Evolutionary conservation across 2,329 filamentous ascomycete genomes (phyloP).

Genomic region (Nannizzia gypsea): DNA sequence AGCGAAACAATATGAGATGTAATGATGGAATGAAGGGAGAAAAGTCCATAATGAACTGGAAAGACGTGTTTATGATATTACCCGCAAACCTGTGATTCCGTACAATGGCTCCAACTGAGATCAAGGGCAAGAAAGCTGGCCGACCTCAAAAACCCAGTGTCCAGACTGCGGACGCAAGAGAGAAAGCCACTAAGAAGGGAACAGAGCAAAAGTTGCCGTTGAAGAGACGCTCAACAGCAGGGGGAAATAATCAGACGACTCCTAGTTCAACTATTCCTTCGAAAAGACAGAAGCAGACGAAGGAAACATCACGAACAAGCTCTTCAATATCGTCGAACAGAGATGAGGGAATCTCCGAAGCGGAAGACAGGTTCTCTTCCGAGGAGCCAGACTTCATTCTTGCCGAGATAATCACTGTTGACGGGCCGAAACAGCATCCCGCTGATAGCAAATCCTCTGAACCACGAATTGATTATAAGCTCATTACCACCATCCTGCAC

Average conservation of each 20-base stretch:
- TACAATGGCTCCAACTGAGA: not conserved
- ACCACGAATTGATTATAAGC: conserved; percentile 51
- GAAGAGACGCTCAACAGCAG: not conserved
- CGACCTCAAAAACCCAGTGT: not conserved
- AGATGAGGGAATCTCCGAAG: conserved; percentile 1
- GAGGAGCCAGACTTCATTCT: conserved; percentile 35
- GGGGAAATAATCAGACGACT: not conserved
- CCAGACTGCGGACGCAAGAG: not conserved
- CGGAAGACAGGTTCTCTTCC: conserved; percentile 19
- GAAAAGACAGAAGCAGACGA: not conserved
- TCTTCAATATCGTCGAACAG: not conserved
- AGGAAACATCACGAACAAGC: not conserved
- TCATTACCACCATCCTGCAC: conserved; percentile 66
- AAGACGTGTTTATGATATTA: not conserved
- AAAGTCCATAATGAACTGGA: no score
- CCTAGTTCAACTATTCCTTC: not conserved
- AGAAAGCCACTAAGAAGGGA: not conserved
- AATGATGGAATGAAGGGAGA: no score
- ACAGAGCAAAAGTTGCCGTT: not conserved
- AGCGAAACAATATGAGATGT: not conserved
- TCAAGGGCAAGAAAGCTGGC: not conserved
- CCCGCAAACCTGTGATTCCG: not conserved
- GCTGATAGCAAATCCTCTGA: conserved; percentile 20
- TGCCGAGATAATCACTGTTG: conserved; percentile 28
- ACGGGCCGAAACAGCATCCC: conserved; percentile 13